Base-by-base conservation (phyloP, 75 land plant genomes). In the Azolla pinnata region DNA sequence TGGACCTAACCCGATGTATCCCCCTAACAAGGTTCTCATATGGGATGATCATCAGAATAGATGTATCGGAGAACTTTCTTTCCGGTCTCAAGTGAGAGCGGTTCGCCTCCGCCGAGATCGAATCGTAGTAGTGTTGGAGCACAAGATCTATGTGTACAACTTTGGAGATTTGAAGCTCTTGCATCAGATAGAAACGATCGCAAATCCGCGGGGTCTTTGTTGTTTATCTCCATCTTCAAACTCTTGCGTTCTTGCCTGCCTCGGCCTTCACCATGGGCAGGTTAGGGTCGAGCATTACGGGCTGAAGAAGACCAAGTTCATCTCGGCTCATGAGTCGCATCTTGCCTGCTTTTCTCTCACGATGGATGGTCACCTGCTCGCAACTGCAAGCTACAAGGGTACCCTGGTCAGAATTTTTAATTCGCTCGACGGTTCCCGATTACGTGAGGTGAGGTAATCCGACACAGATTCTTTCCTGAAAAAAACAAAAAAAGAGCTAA, bases 31-130 rank as follows among this genome's bases (percentile, higher is more conserved):
- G 59, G 90, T 88, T 23, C 62, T 88, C 61, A 81, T 92, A 18
- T 92, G 90, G 87, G 96, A 89, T 79, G 96, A 92, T 68, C 72
- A 81, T 44, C 81, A 76, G 42, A 67, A 79, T 44, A 68, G 83
- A 0, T 85, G 87, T 62, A 85, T 92, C 71, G 96, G 90, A 8
- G 96, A 88, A 61, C 82, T 89, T 50, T 46, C 83, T n/a, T 92
- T 83, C 57, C 67, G 90, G 60, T 85, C 90, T 50, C 80, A 88
- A 27, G 84, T 92, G 46, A 75, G 92, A 8, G 82, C 64, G 9
- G 72, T 72, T 4, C 57, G 72, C 18, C 45, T 92, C 21, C 81
- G 84, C 27, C 61, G 73, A 2, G 90, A 83, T 54, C 62, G 72
- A 4, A 66, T 92, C 29, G 87, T 92, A 24, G 84, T 85, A 14